Evolutionary conservation across 257 asterid species (phyloP).

Genomic region (Avicennia marina): DNA sequence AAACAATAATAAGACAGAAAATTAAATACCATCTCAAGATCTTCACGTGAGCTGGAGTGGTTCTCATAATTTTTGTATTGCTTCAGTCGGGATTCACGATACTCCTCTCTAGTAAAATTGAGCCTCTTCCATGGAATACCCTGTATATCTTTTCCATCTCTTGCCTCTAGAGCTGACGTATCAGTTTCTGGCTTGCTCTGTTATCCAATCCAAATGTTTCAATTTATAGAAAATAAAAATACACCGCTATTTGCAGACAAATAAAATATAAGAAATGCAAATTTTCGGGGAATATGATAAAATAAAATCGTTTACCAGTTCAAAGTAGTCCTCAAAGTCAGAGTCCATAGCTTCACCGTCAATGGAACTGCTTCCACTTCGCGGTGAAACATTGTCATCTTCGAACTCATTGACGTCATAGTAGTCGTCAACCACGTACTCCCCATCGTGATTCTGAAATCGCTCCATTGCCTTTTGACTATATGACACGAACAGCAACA

Average conservation of each 20-base stretch:
- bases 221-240: neutral
- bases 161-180: constrained; percentile 77
- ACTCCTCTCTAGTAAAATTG: constrained; percentile 65
- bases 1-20: too few relatives aligned
- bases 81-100: constrained; percentile 71
- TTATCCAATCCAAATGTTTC: too few relatives aligned
- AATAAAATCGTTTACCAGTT: constrained; percentile 31
- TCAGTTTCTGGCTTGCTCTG: constrained; percentile 59
- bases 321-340: constrained; percentile 68
- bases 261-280: neutral
- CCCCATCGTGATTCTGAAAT: constrained; percentile 52
- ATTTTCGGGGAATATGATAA: neutral
- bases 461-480: constrained; percentile 45
- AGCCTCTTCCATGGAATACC: constrained; percentile 97
- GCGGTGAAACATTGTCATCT: constrained; percentile 28
- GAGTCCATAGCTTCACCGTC: constrained; percentile 46
- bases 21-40: constrained; percentile 49
- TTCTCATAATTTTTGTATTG: constrained; percentile 77
- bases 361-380: constrained; percentile 18
- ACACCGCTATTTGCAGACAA: neutral
- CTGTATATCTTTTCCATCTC: constrained; percentile 91
- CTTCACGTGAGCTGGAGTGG: constrained; percentile 47
- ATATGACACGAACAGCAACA: constrained; percentile 2
- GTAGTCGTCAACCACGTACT: constrained; percentile 47
- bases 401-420: constrained; percentile 36